Evolutionary conservation across 306 rosid species (phyloP).

Genomic region (Dryas drummondii): DNA sequence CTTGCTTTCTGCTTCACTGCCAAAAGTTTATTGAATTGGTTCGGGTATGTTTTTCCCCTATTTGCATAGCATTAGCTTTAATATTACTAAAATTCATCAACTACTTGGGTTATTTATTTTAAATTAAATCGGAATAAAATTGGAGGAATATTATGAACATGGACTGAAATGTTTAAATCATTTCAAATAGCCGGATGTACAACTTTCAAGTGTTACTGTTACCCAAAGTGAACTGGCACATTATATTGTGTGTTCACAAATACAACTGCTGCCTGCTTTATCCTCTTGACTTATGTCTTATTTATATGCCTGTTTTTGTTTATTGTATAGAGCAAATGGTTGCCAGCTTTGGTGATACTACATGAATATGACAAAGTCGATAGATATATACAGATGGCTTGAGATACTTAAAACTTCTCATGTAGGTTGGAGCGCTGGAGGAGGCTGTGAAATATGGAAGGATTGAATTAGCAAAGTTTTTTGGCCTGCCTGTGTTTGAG

Average conservation of each 20-base stretch:
- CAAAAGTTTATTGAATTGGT: conserved; percentile 93
- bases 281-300: neutral
- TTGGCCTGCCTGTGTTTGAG: conserved; percentile 58
- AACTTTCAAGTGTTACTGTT: neutral
- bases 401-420: conserved; percentile 23
- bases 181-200: neutral
- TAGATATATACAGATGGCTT: conserved; percentile 3
- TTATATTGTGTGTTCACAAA: neutral
- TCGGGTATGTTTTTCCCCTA: conserved; percentile 61
- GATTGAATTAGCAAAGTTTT: conserved; percentile 66
- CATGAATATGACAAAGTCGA: neutral
- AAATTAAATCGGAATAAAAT: neutral
- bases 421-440: conserved; percentile 83
- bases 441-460: conserved; percentile 91
- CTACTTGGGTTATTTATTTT: neutral
- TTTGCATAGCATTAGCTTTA: conserved; percentile 8
- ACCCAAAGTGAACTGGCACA: neutral
- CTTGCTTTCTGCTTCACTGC: conserved; percentile 92
- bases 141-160: neutral
- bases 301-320: neutral
- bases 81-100: neutral
- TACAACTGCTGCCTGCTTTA: neutral
- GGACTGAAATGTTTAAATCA: neutral
- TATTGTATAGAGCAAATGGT: neutral
- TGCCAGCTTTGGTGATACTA: neutral